These are phyloP conservation scores for Colletotrichum kahawae DNA, from an alignment of 2,329 filamentous ascomycete genomes.

Conservation along the genomic window DNA sequence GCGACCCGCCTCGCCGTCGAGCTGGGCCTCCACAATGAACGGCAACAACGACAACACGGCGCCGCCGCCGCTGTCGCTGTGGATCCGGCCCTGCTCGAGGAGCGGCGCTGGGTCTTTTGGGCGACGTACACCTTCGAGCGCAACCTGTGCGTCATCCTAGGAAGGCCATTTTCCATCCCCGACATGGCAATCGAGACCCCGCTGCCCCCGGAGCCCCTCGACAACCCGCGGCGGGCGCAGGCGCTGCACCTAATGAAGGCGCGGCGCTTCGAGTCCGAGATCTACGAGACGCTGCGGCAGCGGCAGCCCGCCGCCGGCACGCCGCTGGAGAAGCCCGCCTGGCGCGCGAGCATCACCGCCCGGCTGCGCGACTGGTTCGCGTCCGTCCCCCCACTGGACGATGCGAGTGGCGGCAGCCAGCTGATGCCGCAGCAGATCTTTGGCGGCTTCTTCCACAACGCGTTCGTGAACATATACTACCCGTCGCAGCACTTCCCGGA, in stretches of 20 bases:
- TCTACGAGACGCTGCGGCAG: slow-evolving; percentile 25
- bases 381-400: slow-evolving; percentile 17
- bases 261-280: slow-evolving; percentile 29
- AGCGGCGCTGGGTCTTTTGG: slow-evolving; percentile 21
- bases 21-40: slow-evolving; percentile 15
- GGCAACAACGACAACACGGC: neutral
- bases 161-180: slow-evolving; percentile 17
- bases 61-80: neutral
- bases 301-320: slow-evolving; percentile 21
- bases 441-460: slow-evolving; percentile 22
- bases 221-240: neutral
- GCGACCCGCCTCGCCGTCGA: slow-evolving; percentile 16
- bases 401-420: slow-evolving; percentile 13
- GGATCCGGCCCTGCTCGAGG: neutral
- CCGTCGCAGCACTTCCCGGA: slow-evolving; percentile 24
- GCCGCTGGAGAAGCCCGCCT: neutral
- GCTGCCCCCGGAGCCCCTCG: neutral
- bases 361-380: slow-evolving; percentile 25
- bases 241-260: slow-evolving; percentile 26
- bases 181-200: slow-evolving; percentile 21
- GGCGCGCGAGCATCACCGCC: slow-evolving; percentile 24
- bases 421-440: slow-evolving; percentile 28
- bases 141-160: slow-evolving; percentile 21
- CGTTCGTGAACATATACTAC: slow-evolving; percentile 24
- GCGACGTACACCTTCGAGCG: slow-evolving; percentile 19